Evolutionary conservation across 805 yeast genomes (phyloP).

Genomic region (Zygosaccharomyces siamensis): DNA sequence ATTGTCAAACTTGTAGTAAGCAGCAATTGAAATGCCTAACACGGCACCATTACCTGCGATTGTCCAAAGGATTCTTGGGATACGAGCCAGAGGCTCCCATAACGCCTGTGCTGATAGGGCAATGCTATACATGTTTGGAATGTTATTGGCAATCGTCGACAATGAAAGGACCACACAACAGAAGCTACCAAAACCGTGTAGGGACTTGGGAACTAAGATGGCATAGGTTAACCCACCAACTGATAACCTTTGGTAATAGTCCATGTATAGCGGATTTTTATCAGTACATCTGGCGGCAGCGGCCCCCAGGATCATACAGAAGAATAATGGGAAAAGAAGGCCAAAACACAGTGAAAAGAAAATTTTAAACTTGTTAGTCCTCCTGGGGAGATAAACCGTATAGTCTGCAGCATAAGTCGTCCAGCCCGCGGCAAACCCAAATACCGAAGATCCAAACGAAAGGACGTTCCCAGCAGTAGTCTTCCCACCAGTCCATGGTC

Average conservation of each 20-base stretch:
- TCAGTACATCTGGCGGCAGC: constrained; percentile 73
- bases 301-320: constrained; percentile 76
- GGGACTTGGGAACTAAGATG: constrained; percentile 69
- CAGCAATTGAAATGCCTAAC: constrained; percentile 85
- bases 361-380: constrained; percentile 52
- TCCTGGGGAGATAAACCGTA: constrained; percentile 75
- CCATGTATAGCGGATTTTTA: constrained; percentile 43
- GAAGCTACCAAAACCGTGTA: constrained; percentile 87
- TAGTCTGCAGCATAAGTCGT: constrained; percentile 91
- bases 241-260: constrained; percentile 47
- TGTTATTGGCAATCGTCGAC: constrained; percentile 83
- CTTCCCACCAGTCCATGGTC: constrained; percentile 48
- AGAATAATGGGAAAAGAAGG: constrained; percentile 59
- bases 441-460: constrained; percentile 76
- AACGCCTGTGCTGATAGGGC: constrained; percentile 81
- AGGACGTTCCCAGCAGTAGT: constrained; percentile 72
- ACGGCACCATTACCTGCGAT: constrained; percentile 66
- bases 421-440: constrained; percentile 94
- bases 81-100: constrained; percentile 62
- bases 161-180: constrained; percentile 77
- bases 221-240: constrained; percentile 81
- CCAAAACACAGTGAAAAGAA: constrained; percentile 63
- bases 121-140: constrained; percentile 89
- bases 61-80: constrained; percentile 85
- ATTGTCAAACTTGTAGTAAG: constrained; percentile 64